Base-by-base conservation (phyloP, 2,329 filamentous ascomycete genomes). In the Myriosclerotinia scirpicola region DNA sequence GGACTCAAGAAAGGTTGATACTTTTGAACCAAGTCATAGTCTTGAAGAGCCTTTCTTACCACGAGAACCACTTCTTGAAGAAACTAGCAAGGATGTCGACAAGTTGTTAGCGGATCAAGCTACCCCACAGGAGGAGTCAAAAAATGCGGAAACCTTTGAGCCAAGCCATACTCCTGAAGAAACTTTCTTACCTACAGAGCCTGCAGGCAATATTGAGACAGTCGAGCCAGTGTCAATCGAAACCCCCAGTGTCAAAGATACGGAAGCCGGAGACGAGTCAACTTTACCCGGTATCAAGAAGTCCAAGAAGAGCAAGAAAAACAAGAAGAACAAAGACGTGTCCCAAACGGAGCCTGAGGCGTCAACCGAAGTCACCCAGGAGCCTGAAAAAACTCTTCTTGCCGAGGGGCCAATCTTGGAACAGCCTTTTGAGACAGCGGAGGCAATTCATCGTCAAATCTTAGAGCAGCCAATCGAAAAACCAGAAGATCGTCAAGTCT, bases 231-330 rank as follows among this genome's bases (percentile, higher is more conserved):
- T 22, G 14, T 15, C 44, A 38, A 40, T 34, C 30, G 58, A 61
- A 7, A 12, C 50, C 8, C 26, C 20, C 17, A 6, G 6, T 42
- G 11, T n/a, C 9, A 30, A 42, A n/a, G 17, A 56, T 7, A 17
- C 6, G 15, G 61, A 54, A 8, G 9, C 38, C 2, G 38, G 11
- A 46, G 22, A 44, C 9, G 44, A 38, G 15, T 15, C 44, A 34
- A 38, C 8, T 6, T 17, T 44, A 58, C 7, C 46, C 14, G 20
- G 9, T 30, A 14, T 46, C 9, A 48, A 50, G 30, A 40, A 40
- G 44, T 62, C 61, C 6, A 56, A 15, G 40, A 50, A 50, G 34
- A 38, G 20, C 58, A 60, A 50, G 42, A 44, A 53, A 36, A 62
- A 20, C 20, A 62, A 38, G 44, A 40, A 22, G 44, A 52, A n/a